phyloP scores from a whole-genome alignment of 2,329 filamentous ascomycete genomes.

The Lasiodiplodia citricola region DNA sequence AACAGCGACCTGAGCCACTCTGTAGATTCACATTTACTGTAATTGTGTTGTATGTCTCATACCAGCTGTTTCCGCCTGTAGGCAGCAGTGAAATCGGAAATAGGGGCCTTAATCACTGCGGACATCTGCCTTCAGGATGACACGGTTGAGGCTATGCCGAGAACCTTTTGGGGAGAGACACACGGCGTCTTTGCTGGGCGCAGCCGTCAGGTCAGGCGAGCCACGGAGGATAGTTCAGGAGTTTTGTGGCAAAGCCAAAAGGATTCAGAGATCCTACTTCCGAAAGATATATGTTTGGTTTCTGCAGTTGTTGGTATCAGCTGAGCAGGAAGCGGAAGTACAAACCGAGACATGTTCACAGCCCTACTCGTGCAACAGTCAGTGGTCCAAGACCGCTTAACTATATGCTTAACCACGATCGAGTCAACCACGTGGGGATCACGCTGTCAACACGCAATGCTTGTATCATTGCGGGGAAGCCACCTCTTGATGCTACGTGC shows the following conservation, averaged over 20 bases:
- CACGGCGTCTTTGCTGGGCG: background rate
- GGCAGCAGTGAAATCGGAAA: background rate
- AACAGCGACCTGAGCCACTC: background rate
- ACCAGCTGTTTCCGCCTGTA: background rate
- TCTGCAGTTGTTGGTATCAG: background rate
- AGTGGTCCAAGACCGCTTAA: background rate
- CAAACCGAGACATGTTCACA: background rate
- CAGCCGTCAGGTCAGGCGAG: background rate
- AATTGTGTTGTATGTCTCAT: background rate
- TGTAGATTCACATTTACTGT: background rate
- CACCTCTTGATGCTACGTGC: background rate
- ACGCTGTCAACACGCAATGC: background rate
- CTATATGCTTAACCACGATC: background rate
- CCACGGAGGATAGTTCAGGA: background rate
- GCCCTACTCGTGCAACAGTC: background rate
- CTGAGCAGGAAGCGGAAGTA: background rate
- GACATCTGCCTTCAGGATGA: background rate
- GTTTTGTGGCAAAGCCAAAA: background rate
- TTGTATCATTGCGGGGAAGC: background rate
- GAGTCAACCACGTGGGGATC: background rate
- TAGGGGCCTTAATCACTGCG: background rate
- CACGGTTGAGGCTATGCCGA: background rate
- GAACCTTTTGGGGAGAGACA: background rate
- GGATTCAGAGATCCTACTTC: background rate
- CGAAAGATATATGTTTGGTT: background rate